Evolutionary conservation across 495 filamentous ascomycete genomes (phyloP), one percentile per base, ranked within the genome.

Genomic region (Aspergillus indologenus): DNA sequence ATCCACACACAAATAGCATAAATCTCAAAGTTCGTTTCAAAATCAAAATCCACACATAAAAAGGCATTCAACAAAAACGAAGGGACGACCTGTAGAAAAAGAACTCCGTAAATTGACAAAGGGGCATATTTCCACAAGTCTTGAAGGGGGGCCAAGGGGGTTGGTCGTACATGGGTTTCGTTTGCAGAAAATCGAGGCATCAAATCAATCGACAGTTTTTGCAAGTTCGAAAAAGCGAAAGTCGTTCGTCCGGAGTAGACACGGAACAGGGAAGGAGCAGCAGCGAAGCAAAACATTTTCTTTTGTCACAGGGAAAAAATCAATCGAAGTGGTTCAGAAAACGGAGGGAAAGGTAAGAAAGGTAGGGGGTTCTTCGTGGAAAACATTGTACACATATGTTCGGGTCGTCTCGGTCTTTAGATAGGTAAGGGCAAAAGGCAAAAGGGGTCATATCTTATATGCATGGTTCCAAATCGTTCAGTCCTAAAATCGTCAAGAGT

Each of bases 401-500:
- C 56, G 56, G 60, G 43, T 60, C 63, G 60, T 58, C 54, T 48
- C 46, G 56, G 53, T 51, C 23, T 50, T 50, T 8, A n/a, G 15
- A 29, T 29, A 4, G 26, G 26, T 2, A 50, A n/a, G 21, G 26
- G 24, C 18, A n/a, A 54, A 44, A 49, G n/a, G 20, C 29, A 14
- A 54, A n/a, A 55, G 55, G 43, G 47, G 57, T 56, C 53, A 26
- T 55, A 58, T 62, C 54, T 61, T 56, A 63, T 68, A 57, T 65
- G 61, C 61, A 57, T 57, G 55, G 55, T 61, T 59, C 61, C 64
- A 66, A 29, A 58, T 63, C 64, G 54, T 63, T 54, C 54, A 57
- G 26, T 56, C 55, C 57, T 53, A 49, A n/a, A 64, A 59, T 64
- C 59, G 47, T 64, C 49, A 67, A 61, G 45, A 53, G 40, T 56